phyloP scores from a whole-genome alignment of 148 eudicot genomes.

The Fagopyrum esculentum region DNA sequence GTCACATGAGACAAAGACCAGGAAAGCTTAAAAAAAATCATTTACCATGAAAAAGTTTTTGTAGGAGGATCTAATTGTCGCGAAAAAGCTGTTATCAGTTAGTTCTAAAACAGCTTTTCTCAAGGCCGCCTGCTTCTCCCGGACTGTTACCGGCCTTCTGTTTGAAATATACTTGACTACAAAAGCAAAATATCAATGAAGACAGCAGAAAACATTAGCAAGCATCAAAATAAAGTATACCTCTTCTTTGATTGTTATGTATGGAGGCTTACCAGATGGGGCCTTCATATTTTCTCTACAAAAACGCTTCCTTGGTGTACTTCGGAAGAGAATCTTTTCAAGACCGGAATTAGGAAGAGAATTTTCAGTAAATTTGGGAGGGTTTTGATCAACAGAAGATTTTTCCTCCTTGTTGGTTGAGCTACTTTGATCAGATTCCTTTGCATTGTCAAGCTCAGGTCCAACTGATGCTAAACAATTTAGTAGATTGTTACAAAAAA shows the following conservation, averaged over 20 bases:
- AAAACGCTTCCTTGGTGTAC: background rate
- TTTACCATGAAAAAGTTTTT: background rate
- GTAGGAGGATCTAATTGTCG: background rate
- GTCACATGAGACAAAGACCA: background rate
- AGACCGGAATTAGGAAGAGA: background rate
- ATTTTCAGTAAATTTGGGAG: background rate
- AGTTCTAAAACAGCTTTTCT: background rate
- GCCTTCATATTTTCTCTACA: background rate
- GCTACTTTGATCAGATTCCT: background rate
- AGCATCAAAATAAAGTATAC: background rate
- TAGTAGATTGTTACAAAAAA: too few species aligned
- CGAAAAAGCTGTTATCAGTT: background rate
- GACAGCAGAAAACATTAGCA: background rate
- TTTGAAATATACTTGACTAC: constrained; percentile 1
- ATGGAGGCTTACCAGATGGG: too few species aligned
- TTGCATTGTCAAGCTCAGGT: background rate
- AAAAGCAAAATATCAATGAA: background rate
- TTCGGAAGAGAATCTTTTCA: background rate
- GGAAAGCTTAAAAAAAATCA: background rate
- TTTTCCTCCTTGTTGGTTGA: background rate
- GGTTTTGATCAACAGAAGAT: background rate
- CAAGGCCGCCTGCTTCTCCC: background rate
- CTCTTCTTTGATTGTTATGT: too few species aligned
- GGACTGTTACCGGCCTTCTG: constrained; percentile 4
- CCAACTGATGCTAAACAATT: background rate